Base-by-base conservation (phyloP, 371 early-diverging fungal genomes). In the Cokeromyces recurvatus region DNA sequence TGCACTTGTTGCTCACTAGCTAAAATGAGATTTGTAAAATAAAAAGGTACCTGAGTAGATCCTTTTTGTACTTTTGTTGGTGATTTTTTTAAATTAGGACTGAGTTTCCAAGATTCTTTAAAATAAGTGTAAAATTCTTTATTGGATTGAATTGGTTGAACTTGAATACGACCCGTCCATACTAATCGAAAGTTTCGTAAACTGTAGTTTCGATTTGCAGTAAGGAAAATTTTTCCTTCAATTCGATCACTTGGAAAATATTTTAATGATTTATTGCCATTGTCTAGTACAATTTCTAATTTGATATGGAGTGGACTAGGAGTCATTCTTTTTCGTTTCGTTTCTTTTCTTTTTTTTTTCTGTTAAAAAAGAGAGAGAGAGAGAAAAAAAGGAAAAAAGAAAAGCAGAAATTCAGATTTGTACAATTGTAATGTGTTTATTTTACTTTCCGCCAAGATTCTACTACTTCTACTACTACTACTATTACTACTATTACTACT, bases 81-180 rank as follows among this genome's bases (percentile, higher is more conserved):
- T 3, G 55, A 42, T 31, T 50, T 54, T 4, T 15, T 38, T 2
- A 48, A 24, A 1, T 21, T 42, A n/a, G 43, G 19, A 3, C 47
- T 41, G 15, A 59, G 47, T 50, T 54, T 54, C 44, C 52, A 59
- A 38, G 46, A 50, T 25, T 59, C 51, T 14, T 40, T 27, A 31
- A 59, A 59, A 9, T 50, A 50, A 5, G 17, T 46, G 1, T 43
- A 40, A 5, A 3, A 9, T 0, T 53, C 59, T 14, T 43, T 59
- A 9, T 50, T 50, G 34, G 20, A 17, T 23, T 41, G 42, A 17
- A 46, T 38, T 1, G 59, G 55, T 24, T 59, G 50, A 1, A 54
- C 59, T 25, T 50, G 50, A 25, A 59, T 54, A 37, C 50, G 54
- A 3, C 59, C 59, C 20, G 59, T 54, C 59, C 59, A 59, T 0